These are phyloP conservation scores for Colletotrichum tanaceti DNA, from an alignment of 2,329 filamentous ascomycete species.

Conservation along the genomic window DNA sequence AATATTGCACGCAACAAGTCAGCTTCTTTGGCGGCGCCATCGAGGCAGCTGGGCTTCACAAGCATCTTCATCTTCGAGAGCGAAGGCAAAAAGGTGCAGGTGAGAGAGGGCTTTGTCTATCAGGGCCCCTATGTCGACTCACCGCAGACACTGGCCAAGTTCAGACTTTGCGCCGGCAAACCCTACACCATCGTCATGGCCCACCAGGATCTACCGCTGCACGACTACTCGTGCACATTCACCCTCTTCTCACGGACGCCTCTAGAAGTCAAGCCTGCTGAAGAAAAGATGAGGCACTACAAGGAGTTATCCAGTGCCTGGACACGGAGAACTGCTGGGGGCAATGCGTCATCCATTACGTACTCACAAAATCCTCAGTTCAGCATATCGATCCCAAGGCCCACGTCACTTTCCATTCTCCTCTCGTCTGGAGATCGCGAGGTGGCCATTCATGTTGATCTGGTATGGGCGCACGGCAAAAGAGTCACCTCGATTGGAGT, in stretches of 20 bases:
- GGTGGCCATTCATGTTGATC: constrained; percentile 83
- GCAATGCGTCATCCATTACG: constrained; percentile 79
- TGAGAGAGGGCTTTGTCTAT: constrained; percentile 77
- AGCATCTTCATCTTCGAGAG: constrained; percentile 84
- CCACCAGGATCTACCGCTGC: constrained; percentile 80
- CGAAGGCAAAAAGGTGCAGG: constrained; percentile 76
- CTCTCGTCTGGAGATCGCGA: constrained; percentile 75
- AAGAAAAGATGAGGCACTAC: constrained; percentile 67
- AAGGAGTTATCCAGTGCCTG: constrained; percentile 74
- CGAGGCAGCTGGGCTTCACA: constrained; percentile 80
- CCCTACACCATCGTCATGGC: constrained; percentile 74
- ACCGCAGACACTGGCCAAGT: constrained; percentile 86
- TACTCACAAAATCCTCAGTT: constrained; percentile 94
- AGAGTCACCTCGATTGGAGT: constrained; percentile 76
- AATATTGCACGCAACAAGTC: constrained; percentile 62
- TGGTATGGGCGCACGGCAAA: constrained; percentile 81
- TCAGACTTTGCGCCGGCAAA: constrained; percentile 58
- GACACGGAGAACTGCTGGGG: constrained; percentile 84
- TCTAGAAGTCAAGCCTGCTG: constrained; percentile 71
- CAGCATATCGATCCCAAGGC: constrained; percentile 67
- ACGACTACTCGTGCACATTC: constrained; percentile 85
- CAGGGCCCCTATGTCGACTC: constrained; percentile 92
- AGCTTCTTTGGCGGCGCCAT: constrained; percentile 56
- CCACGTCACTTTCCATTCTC: constrained; percentile 76
- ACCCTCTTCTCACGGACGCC: constrained; percentile 79